Evolutionary conservation across 805 yeast genomes (phyloP).

Genomic region (Barnettozyma wickerhamii): DNA sequence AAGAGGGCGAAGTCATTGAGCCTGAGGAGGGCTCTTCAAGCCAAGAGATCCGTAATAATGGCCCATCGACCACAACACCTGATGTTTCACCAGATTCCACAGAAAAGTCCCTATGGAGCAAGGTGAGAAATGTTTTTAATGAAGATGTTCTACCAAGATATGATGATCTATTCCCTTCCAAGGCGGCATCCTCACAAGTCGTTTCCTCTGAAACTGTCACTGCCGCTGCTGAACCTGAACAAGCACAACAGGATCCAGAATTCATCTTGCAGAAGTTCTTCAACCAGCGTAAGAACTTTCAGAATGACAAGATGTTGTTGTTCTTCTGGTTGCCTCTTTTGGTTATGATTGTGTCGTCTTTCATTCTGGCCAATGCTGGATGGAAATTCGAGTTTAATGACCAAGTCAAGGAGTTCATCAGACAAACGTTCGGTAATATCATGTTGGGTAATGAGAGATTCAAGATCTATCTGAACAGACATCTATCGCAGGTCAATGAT

Average conservation of each 20-base stretch:
- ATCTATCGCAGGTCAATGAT: conserved; percentile 37
- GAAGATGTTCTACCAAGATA: conserved; percentile 60
- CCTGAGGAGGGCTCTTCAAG: background rate
- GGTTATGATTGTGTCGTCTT: conserved; percentile 46
- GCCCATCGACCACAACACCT: background rate
- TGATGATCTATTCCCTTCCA: conserved; percentile 65
- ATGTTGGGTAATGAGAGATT: conserved; percentile 51
- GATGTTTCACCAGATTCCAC: background rate
- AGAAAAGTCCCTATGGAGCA: conserved; percentile 33
- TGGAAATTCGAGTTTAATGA: conserved; percentile 30
- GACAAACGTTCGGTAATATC: conserved; percentile 42
- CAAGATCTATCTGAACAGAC: conserved; percentile 36
- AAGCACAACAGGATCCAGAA: conserved; percentile 22
- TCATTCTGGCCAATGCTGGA: conserved; percentile 33
- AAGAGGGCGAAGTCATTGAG: conserved; percentile 9
- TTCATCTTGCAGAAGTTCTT: conserved; percentile 34
- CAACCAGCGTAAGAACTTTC: conserved; percentile 41
- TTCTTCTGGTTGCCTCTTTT: conserved; percentile 91
- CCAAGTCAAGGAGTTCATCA: conserved; percentile 33
- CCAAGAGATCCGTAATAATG: background rate
- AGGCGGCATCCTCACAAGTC: conserved; percentile 11
- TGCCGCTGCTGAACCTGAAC: conserved; percentile 5
- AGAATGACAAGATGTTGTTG: conserved; percentile 76
- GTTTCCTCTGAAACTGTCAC: conserved; percentile 7
- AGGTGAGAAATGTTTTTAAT: conserved; percentile 30